A percentile compares a stretch with the other conserved stretches of the same genome.
These are phyloP conservation scores for Diospyros lotus DNA, from an alignment of 148 eudicot species.

Conservation along the genomic window DNA sequence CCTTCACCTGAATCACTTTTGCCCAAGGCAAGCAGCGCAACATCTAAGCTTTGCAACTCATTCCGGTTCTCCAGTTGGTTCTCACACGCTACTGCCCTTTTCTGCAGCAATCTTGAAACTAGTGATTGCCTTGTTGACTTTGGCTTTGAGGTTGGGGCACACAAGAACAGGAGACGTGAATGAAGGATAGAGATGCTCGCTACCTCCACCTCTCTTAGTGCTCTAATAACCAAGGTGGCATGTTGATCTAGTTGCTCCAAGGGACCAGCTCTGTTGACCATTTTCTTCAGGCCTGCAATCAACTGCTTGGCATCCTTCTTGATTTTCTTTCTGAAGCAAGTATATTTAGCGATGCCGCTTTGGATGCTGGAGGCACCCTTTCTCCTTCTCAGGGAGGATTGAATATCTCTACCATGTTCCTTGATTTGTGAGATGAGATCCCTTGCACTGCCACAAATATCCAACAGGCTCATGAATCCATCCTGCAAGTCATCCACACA, in stretches of 20 bases:
- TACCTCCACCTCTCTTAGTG: slow-evolving; percentile 27
- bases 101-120: slow-evolving; percentile 34
- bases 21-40: slow-evolving; percentile 10
- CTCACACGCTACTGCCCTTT: slow-evolving; percentile 15
- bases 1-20: slow-evolving; percentile 7
- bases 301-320: slow-evolving; percentile 30
- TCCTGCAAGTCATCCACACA: slow-evolving; percentile 13
- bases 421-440: slow-evolving; percentile 4
- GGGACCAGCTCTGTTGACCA: slow-evolving; percentile 21
- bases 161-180: slow-evolving; percentile 26
- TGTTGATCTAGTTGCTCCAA: slow-evolving; percentile 24
- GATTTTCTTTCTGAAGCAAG: slow-evolving; percentile 9
- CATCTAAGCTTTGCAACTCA: slow-evolving; percentile 24
- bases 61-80: slow-evolving; percentile 20
- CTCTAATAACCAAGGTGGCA: slow-evolving; percentile 27
- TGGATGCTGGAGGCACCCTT: slow-evolving; percentile 9
- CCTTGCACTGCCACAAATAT: slow-evolving; percentile 13
- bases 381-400: slow-evolving; percentile 9
- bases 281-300: slow-evolving; percentile 26
- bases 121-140: slow-evolving; percentile 28
- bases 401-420: slow-evolving; percentile 5
- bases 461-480: slow-evolving; percentile 10
- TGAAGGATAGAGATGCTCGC: slow-evolving; percentile 28
- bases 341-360: not conserved
- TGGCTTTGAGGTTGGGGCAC: slow-evolving; percentile 21